Evolutionary conservation across 306 rosid species (phyloP), one percentile per base, ranked within the genome.

Genomic region (Inga leiocalycina): DNA sequence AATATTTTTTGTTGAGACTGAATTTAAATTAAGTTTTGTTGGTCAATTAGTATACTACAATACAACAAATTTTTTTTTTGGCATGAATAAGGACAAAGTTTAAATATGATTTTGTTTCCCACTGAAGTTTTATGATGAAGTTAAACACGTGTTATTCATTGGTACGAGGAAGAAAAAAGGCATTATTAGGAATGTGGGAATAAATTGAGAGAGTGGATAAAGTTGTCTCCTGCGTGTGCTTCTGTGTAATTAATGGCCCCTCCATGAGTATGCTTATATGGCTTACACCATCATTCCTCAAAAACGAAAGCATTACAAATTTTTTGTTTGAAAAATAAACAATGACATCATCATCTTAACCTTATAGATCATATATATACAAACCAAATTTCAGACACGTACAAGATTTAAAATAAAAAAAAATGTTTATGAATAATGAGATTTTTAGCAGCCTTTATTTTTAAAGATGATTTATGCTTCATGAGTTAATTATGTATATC

Each of bases 181-280:
- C 68, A 61, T 22, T 56, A 61, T 22, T n/a, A n/a, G 65, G 4
- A 57, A 57, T 8, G 65, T 57, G 27, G 65, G 65, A n/a, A 57
- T 8, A 57, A n/a, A 24, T 61, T 3, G 67, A 61, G 32, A 61
- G 67, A 61, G 48, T 5, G 72, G 45, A 16, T 37, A 69, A 69
- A 69, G 74, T 37, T 69, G 74, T 69, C 74, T 39, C 30, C 74
- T 24, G 68, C 68, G 24, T 69, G 48, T 39, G 74, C 74, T 34
- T 69, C 43, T 39, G 15, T 17, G 74, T 69, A 69, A 41, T 69
- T 27, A 62, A 22, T 11, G 49, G 49, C 74, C 15, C 45, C 10
- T 39, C 74, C 74, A 69, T 19, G 4, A 8, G 3, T 7, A 15
- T 16, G n/a, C 20, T 6, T 22, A 14, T 67, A 39, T 69, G 49